Base-by-base conservation (phyloP, 495 filamentous ascomycete genomes). In the Collariella sp. region DNA sequence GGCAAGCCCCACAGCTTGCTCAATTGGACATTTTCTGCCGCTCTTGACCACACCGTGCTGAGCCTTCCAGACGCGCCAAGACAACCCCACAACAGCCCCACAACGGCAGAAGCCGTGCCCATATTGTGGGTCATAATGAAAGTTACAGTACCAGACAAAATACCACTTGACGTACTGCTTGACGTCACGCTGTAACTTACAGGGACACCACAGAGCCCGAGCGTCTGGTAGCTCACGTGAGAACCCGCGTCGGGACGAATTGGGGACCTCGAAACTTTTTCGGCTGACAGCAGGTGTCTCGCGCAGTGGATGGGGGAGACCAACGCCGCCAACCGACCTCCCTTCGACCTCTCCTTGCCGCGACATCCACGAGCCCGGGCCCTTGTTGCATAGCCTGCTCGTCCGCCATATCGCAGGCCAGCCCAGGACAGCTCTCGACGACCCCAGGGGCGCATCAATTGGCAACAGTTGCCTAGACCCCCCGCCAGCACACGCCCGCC, bases 261-360 rank as follows among this genome's bases (percentile, higher is more conserved):
- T 43, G 51, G 43, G 22, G 26, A 35, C 11, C n/a, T 42, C 31
- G 60, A 63, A 63, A 63, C 56, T 41, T 63, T 63, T 63, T 63
- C 50, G 52, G 49, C 24, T 23, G 54, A 44, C 24, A 31, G 54
- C 57, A 45, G 33, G 26, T 16, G 46, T 19, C 26, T 36, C 12
- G 46, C 38, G 15, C 5, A 40, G 16, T 15, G 38, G 15, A 44
- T 42, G 41, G 23, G 36, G 20, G n/a, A 46, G 41, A 53, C 41
- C 43, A 26, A 46, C 35, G 24, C 48, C 11, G 48, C 51, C n/a
- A 26, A 46, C 1, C 39, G 16, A 44, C 16, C 20, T 6, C 23
- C 20, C 10, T 22, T 10, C 15, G 4, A 9, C 35, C 4, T 19
- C 22, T 44, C 2, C 10, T 40, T 33, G 42, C 22, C 43, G 18